Evolutionary conservation across 2,329 filamentous ascomycete genomes (phyloP).

Genomic region (Colletotrichum sp.): DNA sequence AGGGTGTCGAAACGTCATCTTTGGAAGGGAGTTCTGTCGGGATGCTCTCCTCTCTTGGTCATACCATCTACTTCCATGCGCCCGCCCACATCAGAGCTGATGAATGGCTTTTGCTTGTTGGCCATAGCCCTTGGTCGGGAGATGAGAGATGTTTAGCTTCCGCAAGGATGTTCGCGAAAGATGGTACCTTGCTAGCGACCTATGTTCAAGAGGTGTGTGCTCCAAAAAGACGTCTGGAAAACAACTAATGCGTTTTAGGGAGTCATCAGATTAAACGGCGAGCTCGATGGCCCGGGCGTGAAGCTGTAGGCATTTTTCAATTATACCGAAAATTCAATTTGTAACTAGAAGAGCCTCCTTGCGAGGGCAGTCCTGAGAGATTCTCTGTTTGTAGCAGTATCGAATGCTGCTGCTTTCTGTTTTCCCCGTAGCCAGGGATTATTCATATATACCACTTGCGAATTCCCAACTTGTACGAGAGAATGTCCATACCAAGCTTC

Average conservation of each 20-base stretch:
- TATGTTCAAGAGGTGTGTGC: not conserved
- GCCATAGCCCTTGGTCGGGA: not conserved
- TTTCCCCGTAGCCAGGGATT: too few relatives aligned
- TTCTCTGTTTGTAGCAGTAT: too few relatives aligned
- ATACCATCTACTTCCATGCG: not conserved
- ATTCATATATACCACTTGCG: too few relatives aligned
- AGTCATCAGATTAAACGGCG: not conserved
- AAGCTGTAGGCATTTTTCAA: not conserved
- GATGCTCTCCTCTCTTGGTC: not conserved
- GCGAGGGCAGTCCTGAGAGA: fast-evolving
- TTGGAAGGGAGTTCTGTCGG: not conserved
- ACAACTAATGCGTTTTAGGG: not conserved
- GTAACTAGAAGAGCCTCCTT: not conserved
- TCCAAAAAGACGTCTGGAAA: fast-evolving
- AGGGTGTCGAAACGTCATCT: not conserved
- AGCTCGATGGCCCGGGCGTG: fast-evolving
- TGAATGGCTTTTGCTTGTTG: not conserved
- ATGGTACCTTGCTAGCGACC: not conserved
- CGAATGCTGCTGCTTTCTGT: too few relatives aligned
- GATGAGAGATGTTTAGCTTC: not conserved
- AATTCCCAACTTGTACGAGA: too few relatives aligned
- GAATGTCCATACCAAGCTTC: too few relatives aligned
- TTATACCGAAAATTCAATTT: not conserved
- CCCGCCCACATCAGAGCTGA: not conserved
- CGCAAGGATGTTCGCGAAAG: not conserved